phyloP scores from a whole-genome alignment of 2,329 filamentous ascomycete genomes.

The Coleophoma cylindrospora region DNA sequence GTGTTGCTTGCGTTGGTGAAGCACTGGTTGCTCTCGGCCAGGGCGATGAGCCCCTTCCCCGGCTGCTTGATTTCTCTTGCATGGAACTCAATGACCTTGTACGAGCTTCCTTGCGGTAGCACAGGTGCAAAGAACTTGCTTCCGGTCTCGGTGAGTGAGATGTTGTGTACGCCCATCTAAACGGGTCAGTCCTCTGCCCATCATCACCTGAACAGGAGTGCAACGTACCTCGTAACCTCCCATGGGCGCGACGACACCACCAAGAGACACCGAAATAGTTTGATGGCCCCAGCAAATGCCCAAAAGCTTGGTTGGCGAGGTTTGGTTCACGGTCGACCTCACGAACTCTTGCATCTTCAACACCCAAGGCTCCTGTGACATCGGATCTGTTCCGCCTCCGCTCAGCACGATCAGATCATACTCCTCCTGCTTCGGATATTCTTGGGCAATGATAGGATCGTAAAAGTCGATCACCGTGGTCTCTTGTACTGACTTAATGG shows the following conservation, averaged over 20 bases:
- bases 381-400: slow-evolving; percentile 37
- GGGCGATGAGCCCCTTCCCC: slow-evolving; percentile 27
- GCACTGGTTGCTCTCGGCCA: slow-evolving; percentile 32
- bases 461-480: slow-evolving; percentile 16
- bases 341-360: slow-evolving; percentile 35
- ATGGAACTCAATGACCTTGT: slow-evolving; percentile 37
- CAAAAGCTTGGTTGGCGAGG: slow-evolving; percentile 28
- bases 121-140: slow-evolving; percentile 29
- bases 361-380: slow-evolving; percentile 34
- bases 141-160: slow-evolving; percentile 32
- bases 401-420: slow-evolving; percentile 39
- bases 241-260: slow-evolving; percentile 32
- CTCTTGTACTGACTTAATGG: background rate
- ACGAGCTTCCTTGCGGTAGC: slow-evolving; percentile 9
- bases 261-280: slow-evolving; percentile 33
- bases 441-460: slow-evolving; percentile 19
- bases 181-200: background rate
- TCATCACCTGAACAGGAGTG: background rate
- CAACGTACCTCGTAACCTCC: slow-evolving; percentile 30
- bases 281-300: slow-evolving; percentile 42
- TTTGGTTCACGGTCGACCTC: slow-evolving; percentile 22
- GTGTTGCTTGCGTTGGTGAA: slow-evolving; percentile 33
- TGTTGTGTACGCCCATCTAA: slow-evolving; percentile 30
- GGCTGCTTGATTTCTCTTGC: slow-evolving; percentile 30
- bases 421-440: slow-evolving; percentile 28